Percentiles rank a stretch among this genome's conserved stretches.
phyloP scores from a whole-genome alignment of 2,329 filamentous ascomycete species.

The Penicillium sp. region DNA sequence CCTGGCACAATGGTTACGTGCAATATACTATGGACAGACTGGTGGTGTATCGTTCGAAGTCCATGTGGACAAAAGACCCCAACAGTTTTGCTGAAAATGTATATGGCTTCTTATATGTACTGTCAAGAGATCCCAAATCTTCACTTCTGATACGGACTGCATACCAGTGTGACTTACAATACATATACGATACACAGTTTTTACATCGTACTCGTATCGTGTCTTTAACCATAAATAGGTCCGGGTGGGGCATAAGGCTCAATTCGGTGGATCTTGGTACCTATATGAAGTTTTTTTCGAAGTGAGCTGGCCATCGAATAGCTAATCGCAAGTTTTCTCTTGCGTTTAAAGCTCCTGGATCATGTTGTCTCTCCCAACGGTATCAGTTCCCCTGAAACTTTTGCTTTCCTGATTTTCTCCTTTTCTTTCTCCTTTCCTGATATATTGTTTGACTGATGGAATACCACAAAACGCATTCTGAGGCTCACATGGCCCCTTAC shows the following conservation, averaged over 20 bases:
- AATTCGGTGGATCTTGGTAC: background rate
- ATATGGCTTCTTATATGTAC: no score
- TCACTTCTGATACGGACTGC: no score
- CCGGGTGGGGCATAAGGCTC: background rate
- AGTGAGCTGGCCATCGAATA: background rate
- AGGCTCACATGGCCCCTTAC: no score
- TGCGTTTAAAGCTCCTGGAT: background rate
- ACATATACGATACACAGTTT: background rate
- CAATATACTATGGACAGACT: background rate
- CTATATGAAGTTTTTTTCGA: background rate
- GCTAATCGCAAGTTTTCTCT: background rate
- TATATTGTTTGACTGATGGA: background rate
- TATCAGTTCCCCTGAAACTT: no score
- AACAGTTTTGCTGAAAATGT: no score
- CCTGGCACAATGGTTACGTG: background rate
- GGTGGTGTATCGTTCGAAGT: no score
- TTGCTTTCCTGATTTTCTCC: background rate
- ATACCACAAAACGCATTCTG: background rate
- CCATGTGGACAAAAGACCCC: no score
- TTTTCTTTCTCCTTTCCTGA: no score
- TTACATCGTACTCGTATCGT: background rate
- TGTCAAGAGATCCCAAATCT: no score
- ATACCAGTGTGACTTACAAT: no score
- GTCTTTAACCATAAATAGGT: background rate
- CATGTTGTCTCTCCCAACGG: background rate